Base-by-base conservation (phyloP, 306 rosid genomes). In the Cucurbita moschata region DNA sequence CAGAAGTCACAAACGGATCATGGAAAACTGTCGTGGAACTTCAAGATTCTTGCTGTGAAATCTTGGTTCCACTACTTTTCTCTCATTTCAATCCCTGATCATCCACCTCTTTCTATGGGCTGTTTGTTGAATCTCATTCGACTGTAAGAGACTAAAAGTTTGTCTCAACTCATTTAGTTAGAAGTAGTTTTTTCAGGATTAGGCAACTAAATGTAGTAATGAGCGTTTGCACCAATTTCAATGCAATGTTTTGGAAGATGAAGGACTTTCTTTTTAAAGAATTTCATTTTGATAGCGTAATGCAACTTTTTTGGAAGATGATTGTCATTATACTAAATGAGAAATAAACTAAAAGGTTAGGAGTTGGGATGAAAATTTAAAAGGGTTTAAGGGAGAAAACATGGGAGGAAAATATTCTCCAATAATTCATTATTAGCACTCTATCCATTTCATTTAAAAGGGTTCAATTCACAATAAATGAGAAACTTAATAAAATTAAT, bases 91-190 rank as follows among this genome's bases (percentile, higher is more conserved):
- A 1, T 49, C 44, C 73, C 59, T 47, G 43, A 69, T 69, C 19
- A 49, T 49, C 58, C 57, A 14, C 74, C 74, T 67, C 14, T 69
- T 69, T 49, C 74, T 69, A 23, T 69, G 58, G 54, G 74, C 58
- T 50, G 44, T 69, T 69, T 69, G 15, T 26, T 30, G 73, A 69
- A 49, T 69, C 11, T 49, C 43, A 7, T 69, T 23, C 21, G 18
- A 13, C 56, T 46, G 42, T 49, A 69, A 23, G 73, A 26, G 46
- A 23, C 44, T 38, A 15, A 15, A 38, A 38, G 13, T 15, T 16
- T 62, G 71, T 40, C 37, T 43, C 37, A 11, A 65, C 52, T 18
- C 18, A 65, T 65, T 1, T 65, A 40, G 73, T 46, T 13, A 21
- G 39, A 46, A 46, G 73, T 67, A 46, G 73, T 6, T 43, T 21